Base-by-base conservation (phyloP, 371 early-diverging fungal genomes). In the Aphelidium insulamus region DNA sequence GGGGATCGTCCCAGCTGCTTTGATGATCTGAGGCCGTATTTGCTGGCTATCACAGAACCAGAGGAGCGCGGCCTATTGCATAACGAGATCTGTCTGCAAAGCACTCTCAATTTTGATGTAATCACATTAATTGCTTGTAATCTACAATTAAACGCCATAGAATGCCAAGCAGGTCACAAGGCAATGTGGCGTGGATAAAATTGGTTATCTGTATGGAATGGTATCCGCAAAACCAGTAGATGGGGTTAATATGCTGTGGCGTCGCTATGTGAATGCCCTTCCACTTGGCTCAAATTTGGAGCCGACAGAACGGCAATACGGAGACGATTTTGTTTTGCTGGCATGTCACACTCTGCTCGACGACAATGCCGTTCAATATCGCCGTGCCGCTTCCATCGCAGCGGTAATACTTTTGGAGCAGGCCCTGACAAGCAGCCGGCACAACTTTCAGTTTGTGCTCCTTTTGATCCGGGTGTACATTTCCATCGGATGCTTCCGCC, bases 401-500 rank as follows among this genome's bases (percentile, higher is more conserved):
- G 71, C 73, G 0, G 48, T 68, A 2, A 48, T 59, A n/a, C 40
- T 85, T 3, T 48, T 90, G 34, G 86, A 85, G 49, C 52, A 45
- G 14, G 84, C 77, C 0, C 48, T 84, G 28, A 47, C 45, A 12
- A 67, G 63, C 19, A 82, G 77, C 58, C 64, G 66, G 33, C 61
- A 66, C 48, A 77, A 76, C 44, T 84, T 72, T 41, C 69, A 75
- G 43, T 67, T 84, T 40, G 83, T 77, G 41, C 61, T 91, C 5
- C 52, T 78, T 11, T 57, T 83, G 15, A 66, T 83, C 20, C 72
- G 81, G 18, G 40, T 87, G 14, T 86, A 86, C 43, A 19, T 20
- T 18, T 10, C 30, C 15, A 5, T 30, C 23, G 79, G 79, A 19
- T 69, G 64, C 14, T 63, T 55, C 39, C 51, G 57, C 17, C 72